Percentiles rank a stretch among this genome's conserved stretches.
Conservation (phyloP, 208 protist genomes). For the Acanthamoeba healyi region DNA sequence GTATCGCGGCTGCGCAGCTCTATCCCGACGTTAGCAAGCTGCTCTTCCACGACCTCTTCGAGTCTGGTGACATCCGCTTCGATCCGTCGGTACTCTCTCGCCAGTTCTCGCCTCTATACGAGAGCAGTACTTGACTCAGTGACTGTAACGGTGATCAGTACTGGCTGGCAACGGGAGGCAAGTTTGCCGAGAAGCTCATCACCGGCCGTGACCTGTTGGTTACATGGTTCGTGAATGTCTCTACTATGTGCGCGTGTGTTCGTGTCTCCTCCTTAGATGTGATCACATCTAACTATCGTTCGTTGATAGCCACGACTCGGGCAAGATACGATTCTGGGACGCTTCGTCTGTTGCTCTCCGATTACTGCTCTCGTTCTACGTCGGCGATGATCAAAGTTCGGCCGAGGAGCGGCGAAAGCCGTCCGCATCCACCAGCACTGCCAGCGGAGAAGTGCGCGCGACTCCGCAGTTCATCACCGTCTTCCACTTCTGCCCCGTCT, state of each 20-base stretch:
- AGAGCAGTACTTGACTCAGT: no score
- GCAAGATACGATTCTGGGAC: slow-evolving; percentile 50
- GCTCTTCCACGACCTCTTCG: slow-evolving; percentile 57
- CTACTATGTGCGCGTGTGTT: not conserved
- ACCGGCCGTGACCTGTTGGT: slow-evolving; percentile 35
- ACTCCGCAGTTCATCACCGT: slow-evolving; percentile 43
- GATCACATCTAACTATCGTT: not conserved
- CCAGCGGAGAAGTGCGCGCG: slow-evolving; percentile 8
- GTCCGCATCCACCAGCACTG: not conserved
- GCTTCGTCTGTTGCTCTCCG: slow-evolving; percentile 32
- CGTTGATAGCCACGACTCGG: slow-evolving; percentile 11
- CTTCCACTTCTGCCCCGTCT: slow-evolving; percentile 26
- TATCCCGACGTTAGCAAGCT: slow-evolving; percentile 38
- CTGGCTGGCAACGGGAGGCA: slow-evolving; percentile 32
- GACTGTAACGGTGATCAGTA: not conserved
- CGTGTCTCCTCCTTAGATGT: no score
- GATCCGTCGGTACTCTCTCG: slow-evolving; percentile 1
- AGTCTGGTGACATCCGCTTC: slow-evolving; percentile 30
- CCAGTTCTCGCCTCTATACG: not conserved
- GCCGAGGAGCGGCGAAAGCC: slow-evolving; percentile 33
- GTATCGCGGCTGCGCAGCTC: slow-evolving; percentile 19
- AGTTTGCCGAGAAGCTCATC: slow-evolving; percentile 44
- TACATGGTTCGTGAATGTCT: not conserved
- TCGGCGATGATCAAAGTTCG: slow-evolving; percentile 49
- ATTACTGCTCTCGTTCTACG: slow-evolving; percentile 30